Evolutionary conservation across 2,329 filamentous ascomycete genomes (phyloP).

Genomic region (Cladophialophora psammophila): DNA sequence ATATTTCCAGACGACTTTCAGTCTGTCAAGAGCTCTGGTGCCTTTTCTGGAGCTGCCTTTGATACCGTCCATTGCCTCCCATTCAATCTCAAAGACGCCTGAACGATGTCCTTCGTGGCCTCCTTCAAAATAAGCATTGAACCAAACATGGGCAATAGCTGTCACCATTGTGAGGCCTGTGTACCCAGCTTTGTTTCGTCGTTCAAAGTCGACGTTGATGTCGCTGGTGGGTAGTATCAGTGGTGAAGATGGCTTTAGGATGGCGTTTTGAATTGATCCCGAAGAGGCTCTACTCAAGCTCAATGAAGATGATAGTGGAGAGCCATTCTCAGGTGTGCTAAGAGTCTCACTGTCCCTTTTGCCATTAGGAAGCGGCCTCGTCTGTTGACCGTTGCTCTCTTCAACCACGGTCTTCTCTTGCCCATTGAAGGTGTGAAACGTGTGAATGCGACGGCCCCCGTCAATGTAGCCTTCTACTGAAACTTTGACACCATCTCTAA

Average conservation of each 20-base stretch:
- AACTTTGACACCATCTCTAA: conserved; percentile 87
- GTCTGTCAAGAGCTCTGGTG: conserved; percentile 77
- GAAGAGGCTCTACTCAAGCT: conserved; percentile 51
- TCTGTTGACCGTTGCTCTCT: conserved; percentile 46
- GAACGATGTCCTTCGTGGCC: conserved; percentile 69
- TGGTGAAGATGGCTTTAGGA: conserved; percentile 74
- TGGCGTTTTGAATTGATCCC: conserved; percentile 72
- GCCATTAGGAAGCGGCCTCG: conserved; percentile 1
- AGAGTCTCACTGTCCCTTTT: conserved; percentile 33
- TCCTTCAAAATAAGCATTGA: conserved; percentile 93
- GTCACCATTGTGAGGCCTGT: conserved; percentile 87
- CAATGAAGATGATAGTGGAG: conserved; percentile 38
- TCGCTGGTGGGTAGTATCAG: conserved; percentile 81
- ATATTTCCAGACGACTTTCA: conserved; percentile 84
- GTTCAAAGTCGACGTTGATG: conserved; percentile 87
- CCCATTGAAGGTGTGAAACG: conserved; percentile 79
- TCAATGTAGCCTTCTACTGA: conserved; percentile 84
- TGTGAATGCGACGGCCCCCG: conserved; percentile 85
- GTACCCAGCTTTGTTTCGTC: conserved; percentile 78
- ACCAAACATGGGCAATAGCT: conserved; percentile 93
- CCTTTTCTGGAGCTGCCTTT: conserved; percentile 88
- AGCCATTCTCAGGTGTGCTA: conserved; percentile 33
- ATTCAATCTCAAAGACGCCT: conserved; percentile 75
- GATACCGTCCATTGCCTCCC: conserved; percentile 88
- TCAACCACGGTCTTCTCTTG: conserved; percentile 72